Conservation (phyloP, 768 basidiomycete species). For the Filobasidium floriforme region DNA sequence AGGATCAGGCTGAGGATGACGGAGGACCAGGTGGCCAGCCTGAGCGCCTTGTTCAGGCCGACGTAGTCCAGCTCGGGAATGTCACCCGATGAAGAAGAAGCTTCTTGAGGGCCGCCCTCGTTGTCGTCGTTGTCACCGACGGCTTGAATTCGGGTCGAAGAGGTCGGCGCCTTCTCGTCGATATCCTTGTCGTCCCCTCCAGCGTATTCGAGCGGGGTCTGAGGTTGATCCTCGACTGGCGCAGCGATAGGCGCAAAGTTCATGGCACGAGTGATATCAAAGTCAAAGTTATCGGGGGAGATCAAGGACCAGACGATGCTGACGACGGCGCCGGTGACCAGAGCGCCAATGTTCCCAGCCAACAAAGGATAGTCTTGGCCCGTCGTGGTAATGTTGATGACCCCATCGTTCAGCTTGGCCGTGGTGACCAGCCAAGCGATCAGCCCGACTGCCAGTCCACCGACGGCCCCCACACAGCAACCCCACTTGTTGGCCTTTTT, state of each 20-base stretch:
- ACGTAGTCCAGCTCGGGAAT: slow-evolving; percentile 45
- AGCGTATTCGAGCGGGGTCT: slow-evolving; percentile 15
- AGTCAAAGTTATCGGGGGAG: slow-evolving; percentile 76
- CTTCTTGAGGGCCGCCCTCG: slow-evolving; percentile 16
- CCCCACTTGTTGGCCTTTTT: slow-evolving; percentile 76
- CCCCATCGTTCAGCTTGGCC: slow-evolving; percentile 59
- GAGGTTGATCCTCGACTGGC: slow-evolving; percentile 26
- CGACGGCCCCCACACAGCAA: slow-evolving; percentile 64
- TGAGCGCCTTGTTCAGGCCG: slow-evolving; percentile 64
- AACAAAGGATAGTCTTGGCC: slow-evolving; percentile 57
- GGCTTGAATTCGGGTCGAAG: slow-evolving; percentile 32
- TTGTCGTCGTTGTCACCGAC: slow-evolving; percentile 15
- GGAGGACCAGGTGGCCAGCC: slow-evolving; percentile 64
- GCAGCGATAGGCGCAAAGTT: slow-evolving; percentile 49
- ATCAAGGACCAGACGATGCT: slow-evolving; percentile 59
- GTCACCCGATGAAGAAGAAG: slow-evolving; percentile 4
- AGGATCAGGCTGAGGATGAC: slow-evolving; percentile 32
- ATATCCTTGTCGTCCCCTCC: slow-evolving; percentile 39
- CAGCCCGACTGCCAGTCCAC: slow-evolving; percentile 63
- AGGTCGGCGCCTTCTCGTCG: slow-evolving; percentile 32
- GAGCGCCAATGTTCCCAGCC: slow-evolving; percentile 78
- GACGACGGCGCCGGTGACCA: slow-evolving; percentile 71
- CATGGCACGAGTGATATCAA: slow-evolving; percentile 67
- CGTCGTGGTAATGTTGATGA: slow-evolving; percentile 43
- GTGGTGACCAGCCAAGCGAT: slow-evolving; percentile 73